Percentiles rank a stretch among this genome's conserved stretches.
phyloP scores from a whole-genome alignment of 2,329 filamentous ascomycete genomes.

The Colletotrichum tofieldiae region DNA sequence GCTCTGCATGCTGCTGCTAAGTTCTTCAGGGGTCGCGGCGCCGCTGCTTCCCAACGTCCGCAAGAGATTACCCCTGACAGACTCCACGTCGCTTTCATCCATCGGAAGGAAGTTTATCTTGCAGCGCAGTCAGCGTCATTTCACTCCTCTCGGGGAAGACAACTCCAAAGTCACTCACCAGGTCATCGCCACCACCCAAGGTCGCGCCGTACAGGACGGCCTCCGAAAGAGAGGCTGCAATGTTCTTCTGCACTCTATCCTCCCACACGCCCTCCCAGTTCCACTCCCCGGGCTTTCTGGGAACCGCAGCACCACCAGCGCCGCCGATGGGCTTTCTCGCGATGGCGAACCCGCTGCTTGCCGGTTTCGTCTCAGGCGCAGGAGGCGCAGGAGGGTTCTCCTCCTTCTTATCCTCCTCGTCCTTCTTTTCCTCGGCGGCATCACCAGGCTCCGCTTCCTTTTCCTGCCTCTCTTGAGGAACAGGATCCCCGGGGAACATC shows the following conservation, averaged over 20 bases:
- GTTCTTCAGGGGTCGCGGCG: slow-evolving; percentile 43
- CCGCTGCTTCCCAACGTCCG: slow-evolving; percentile 62
- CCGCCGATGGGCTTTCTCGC: slow-evolving; percentile 40
- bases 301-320: slow-evolving; percentile 2
- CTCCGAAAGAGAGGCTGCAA: slow-evolving; percentile 85
- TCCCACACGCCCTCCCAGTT: slow-evolving; percentile 99
- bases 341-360: slow-evolving; percentile 34
- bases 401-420: slow-evolving; percentile 44
- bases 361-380: slow-evolving; percentile 10
- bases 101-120: slow-evolving; percentile 79
- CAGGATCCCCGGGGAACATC: slow-evolving; percentile 1
- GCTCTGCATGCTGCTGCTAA: slow-evolving; percentile 31
- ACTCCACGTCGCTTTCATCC: slow-evolving; percentile 72
- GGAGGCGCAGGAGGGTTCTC: slow-evolving; percentile 23
- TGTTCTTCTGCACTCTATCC: slow-evolving; percentile 84
- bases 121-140: slow-evolving; percentile 24
- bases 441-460: slow-evolving; percentile 5
- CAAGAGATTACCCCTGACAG: slow-evolving; percentile 71
- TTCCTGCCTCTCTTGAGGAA: background rate
- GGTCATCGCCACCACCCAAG: slow-evolving; percentile 59
- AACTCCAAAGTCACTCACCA: slow-evolving; percentile 29
- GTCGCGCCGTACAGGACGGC: slow-evolving; percentile 80
- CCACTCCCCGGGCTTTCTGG: slow-evolving; percentile 84
- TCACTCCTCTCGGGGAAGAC: background rate
- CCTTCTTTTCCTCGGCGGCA: background rate